Conservation (phyloP, 2,329 filamentous ascomycete genomes). For the Myrmaecium sp. region DNA sequence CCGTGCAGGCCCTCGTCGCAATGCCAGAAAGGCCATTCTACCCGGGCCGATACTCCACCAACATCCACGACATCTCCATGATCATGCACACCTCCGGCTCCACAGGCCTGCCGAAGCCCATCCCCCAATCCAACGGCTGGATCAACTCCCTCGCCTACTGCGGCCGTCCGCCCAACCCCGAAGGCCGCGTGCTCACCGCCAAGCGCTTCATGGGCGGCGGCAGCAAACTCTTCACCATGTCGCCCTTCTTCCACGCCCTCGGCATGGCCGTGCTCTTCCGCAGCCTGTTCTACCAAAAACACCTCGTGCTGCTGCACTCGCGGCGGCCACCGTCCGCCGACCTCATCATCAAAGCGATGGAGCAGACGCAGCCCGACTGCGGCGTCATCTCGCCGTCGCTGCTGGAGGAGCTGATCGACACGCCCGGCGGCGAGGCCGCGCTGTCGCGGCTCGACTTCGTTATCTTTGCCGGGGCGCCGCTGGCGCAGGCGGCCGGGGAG, state of each 20-base stretch:
- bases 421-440: slow-evolving; percentile 8
- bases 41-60: slow-evolving; percentile 2
- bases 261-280: slow-evolving; percentile 6
- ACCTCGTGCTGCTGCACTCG: slow-evolving; percentile 5
- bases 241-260: slow-evolving; percentile 7
- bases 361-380: slow-evolving; percentile 6
- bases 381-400: slow-evolving; percentile 12
- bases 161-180: slow-evolving; percentile 6
- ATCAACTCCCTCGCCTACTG: slow-evolving; percentile 7
- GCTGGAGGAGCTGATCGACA: slow-evolving; percentile 11
- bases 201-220: slow-evolving; percentile 2
- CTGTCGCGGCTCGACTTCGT: slow-evolving; percentile 9
- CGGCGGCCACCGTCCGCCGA: slow-evolving; percentile 5
- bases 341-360: slow-evolving; percentile 6
- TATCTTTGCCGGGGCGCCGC: slow-evolving; percentile 7
- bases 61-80: slow-evolving; percentile 8
- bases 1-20: slow-evolving; percentile 3
- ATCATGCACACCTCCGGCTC: slow-evolving; percentile 19
- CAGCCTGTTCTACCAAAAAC: slow-evolving; percentile 6
- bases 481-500: slow-evolving; percentile 7
- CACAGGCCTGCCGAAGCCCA: slow-evolving; percentile 18
- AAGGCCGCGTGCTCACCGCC: slow-evolving; percentile 5
- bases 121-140: slow-evolving; percentile 9
- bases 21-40: slow-evolving; percentile 3
- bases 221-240: slow-evolving; percentile 4